A percentile compares a stretch with the other conserved stretches of the same genome.
Conservation (phyloP, 495 filamentous ascomycete genomes). For the Bombardia bombarda region DNA sequence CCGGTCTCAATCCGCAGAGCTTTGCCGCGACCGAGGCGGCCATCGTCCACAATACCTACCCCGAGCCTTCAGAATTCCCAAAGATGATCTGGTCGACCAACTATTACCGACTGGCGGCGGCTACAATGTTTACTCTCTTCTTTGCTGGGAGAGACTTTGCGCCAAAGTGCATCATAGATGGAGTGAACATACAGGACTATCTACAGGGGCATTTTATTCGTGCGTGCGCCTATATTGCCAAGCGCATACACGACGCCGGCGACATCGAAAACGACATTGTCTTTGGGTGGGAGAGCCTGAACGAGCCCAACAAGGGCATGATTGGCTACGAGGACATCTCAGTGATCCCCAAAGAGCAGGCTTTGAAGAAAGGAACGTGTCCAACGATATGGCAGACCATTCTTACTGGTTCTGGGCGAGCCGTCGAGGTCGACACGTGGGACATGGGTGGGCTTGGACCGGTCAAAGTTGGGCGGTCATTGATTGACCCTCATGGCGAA, state of each 20-base stretch:
- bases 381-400: conserved; percentile 95
- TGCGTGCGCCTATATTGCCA: conserved; percentile 72
- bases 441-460: conserved; percentile 90
- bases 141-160: conserved; percentile 91
- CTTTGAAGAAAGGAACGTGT: conserved; percentile 85
- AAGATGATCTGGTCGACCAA: conserved; percentile 99
- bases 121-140: conserved; percentile 90
- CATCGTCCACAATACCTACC: conserved; percentile 88
- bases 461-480: conserved; percentile 70
- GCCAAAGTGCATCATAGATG: conserved; percentile 91
- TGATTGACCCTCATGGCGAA: conserved; percentile 85
- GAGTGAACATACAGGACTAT: conserved; percentile 93
- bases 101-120: conserved; percentile 78
- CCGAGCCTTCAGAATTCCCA: conserved; percentile 78
- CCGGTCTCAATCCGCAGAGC: conserved; percentile 74
- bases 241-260: conserved; percentile 80
- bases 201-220: conserved; percentile 79
- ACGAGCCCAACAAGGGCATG: conserved; percentile 88
- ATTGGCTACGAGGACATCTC: conserved; percentile 81
- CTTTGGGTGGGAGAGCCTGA: conserved; percentile 92
- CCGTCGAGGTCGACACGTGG: conserved; percentile 85
- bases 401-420: conserved; percentile 77
- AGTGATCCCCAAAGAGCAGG: conserved; percentile 76
- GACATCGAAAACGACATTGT: conserved; percentile 81
- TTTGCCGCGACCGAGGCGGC: conserved; percentile 88